phyloP scores from a whole-genome alignment of 139 green algal species.

The Tetradesmus obliquus region DNA sequence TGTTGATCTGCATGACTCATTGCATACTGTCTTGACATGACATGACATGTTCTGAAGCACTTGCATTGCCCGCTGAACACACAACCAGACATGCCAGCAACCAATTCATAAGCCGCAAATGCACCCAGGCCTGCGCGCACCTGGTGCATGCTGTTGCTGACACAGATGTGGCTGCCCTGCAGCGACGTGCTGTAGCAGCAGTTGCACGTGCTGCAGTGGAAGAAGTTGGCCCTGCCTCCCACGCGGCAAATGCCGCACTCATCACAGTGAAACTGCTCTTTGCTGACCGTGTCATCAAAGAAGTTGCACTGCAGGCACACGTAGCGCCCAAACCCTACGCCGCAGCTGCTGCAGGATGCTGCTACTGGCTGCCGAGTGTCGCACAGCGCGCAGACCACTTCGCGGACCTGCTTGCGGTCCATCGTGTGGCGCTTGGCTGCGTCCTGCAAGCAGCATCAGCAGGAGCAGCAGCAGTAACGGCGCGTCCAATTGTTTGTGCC shows the following conservation, averaged over 20 bases:
- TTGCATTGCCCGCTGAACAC: too few relatives aligned
- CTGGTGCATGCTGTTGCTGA: conserved; percentile 91
- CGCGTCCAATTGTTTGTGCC: too few relatives aligned
- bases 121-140: conserved; percentile 74
- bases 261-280: conserved; percentile 93
- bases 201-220: conserved; percentile 93
- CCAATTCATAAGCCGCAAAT: too few relatives aligned
- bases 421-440: conserved; percentile 79
- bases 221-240: conserved; percentile 91
- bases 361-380: conserved; percentile 72
- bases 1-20: too few relatives aligned
- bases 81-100: too few relatives aligned
- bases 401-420: conserved; percentile 78
- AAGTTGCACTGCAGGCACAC: conserved; percentile 79
- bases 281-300: conserved; percentile 89
- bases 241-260: conserved; percentile 91
- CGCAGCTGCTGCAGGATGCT: conserved; percentile 76
- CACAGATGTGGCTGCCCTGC: conserved; percentile 86
- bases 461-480: background rate
- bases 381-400: conserved; percentile 89
- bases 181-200: conserved; percentile 88
- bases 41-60: too few relatives aligned
- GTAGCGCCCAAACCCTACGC: conserved; percentile 79
- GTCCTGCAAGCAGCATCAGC: conserved; percentile 62
- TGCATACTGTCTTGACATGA: too few relatives aligned